These are phyloP conservation scores for Fusarium sp. DNA, from an alignment of 2,329 filamentous ascomycete species.

Conservation along the genomic window DNA sequence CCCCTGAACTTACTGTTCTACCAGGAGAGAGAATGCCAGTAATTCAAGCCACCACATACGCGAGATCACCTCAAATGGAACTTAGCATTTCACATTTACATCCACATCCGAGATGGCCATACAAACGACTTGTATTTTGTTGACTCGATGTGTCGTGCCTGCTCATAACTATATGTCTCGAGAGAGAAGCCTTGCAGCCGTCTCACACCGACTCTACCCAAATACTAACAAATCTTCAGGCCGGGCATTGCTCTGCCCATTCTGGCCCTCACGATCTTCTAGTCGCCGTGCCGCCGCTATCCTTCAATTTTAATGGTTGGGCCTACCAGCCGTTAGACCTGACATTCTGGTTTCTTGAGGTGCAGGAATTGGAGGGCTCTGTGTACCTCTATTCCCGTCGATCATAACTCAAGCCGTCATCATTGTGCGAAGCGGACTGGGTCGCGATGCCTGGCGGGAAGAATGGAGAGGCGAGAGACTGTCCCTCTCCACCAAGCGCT, in stretches of 20 bases:
- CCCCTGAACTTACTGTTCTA: background rate
- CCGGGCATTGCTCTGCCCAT: conserved; percentile 22
- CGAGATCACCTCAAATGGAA: background rate
- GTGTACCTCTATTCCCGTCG: conserved; percentile 48
- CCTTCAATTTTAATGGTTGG: conserved; percentile 44
- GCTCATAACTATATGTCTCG: conserved; percentile 31
- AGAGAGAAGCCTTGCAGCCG: conserved; percentile 37
- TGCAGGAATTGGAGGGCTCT: conserved; percentile 14
- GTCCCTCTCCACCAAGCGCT: conserved; percentile 60
- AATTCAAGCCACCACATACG: background rate
- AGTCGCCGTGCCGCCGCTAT: conserved; percentile 42
- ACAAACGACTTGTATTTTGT: conserved; percentile 46
- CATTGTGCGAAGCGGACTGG: conserved; percentile 75
- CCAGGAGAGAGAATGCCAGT: background rate
- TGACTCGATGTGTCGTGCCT: conserved; percentile 41
- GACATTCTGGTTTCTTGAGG: conserved; percentile 29
- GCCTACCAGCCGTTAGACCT: conserved; percentile 41
- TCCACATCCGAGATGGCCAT: conserved; percentile 19
- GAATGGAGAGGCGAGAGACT: conserved; percentile 57
- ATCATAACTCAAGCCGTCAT: conserved; percentile 68
- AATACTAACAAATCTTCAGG: conserved; percentile 40
- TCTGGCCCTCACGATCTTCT: conserved; percentile 37
- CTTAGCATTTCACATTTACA: conserved; percentile 8
- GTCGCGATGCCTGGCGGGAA: conserved; percentile 65
- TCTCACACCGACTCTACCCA: conserved; percentile 41